phyloP scores from a whole-genome alignment of 1,284 basidiomycete species.

The Sphaerobolus stellatus region DNA sequence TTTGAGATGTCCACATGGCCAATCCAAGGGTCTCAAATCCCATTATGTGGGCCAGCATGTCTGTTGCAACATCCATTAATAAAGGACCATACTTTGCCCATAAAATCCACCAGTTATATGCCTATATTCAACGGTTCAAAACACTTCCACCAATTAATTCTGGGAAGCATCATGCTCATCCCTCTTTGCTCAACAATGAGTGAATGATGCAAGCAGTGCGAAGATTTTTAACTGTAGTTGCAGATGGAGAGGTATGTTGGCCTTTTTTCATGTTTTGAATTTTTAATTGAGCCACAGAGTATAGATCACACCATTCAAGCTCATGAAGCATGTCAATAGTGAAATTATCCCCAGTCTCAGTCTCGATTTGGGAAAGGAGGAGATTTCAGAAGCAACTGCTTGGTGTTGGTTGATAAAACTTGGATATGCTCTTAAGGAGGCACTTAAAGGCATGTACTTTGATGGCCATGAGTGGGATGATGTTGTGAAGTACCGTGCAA shows the following conservation, averaged over 20 bases:
- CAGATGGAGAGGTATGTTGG: neutral
- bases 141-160: neutral
- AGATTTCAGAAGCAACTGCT: conserved; percentile 2
- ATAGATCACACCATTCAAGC: neutral
- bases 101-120: neutral
- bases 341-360: neutral
- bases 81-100: neutral
- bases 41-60: neutral
- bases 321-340: neutral
- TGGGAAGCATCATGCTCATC: neutral
- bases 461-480: conserved; percentile 10
- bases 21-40: neutral
- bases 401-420: neutral
- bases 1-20: neutral
- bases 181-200: neutral
- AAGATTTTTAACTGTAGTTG: neutral
- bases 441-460: conserved; percentile 6
- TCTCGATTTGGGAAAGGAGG: neutral
- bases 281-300: neutral
- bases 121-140: neutral
- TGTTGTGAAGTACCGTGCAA: conserved; percentile 5
- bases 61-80: neutral
- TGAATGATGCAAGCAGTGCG: neutral
- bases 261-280: neutral
- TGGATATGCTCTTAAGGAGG: neutral